Conservation (phyloP, 441 rosid species). For the Erodium texanum region DNA sequence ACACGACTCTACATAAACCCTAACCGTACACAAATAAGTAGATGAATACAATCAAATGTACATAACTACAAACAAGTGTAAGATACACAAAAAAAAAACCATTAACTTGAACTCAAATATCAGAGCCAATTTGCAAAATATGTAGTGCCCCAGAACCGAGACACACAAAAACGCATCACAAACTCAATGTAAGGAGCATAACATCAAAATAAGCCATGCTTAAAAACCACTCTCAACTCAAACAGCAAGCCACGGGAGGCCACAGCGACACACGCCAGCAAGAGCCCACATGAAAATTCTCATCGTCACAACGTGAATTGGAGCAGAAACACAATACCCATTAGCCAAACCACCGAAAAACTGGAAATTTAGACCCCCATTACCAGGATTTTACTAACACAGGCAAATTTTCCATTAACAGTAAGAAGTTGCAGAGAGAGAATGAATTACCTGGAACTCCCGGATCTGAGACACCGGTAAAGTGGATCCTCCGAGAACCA, state of each 20-base stretch:
- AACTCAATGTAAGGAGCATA: neutral
- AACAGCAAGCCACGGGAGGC: neutral
- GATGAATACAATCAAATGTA: neutral
- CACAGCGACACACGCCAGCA: neutral
- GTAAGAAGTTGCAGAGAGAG: neutral
- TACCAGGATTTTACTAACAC: slow-evolving; percentile 1
- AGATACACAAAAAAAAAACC: neutral
- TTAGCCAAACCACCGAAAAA: neutral
- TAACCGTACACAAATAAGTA: neutral
- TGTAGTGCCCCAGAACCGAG: neutral
- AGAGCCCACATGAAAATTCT: neutral
- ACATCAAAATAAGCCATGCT: neutral
- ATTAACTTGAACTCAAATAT: neutral
- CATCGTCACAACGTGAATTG: neutral
- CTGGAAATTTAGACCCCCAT: neutral
- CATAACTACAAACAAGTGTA: neutral
- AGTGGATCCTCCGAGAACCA: neutral
- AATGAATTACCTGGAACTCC: slow-evolving; percentile 5
- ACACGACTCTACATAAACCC: neutral
- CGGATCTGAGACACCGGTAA: neutral
- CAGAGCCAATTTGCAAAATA: neutral
- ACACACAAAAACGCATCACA: neutral
- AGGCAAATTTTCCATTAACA: neutral
- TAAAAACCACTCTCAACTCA: slow-evolving; percentile 3
- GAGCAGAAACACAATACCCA: slow-evolving; percentile 3